These are phyloP conservation scores for Scytalidium lignicola DNA, from an alignment of 2,329 filamentous ascomycete species.

Conservation along the genomic window DNA sequence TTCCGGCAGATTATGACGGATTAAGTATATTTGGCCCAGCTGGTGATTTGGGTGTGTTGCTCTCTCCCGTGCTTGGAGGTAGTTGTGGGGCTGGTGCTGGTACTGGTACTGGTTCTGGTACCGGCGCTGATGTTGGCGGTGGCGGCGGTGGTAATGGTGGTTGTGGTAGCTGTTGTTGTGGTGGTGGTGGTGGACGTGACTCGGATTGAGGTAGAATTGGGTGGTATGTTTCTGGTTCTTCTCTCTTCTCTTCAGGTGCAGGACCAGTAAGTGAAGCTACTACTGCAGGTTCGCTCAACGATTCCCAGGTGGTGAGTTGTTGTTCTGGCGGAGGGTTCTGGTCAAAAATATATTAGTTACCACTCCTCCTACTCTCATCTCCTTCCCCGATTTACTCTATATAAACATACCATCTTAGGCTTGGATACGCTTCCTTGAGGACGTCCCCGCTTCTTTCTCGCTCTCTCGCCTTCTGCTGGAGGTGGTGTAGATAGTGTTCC, in stretches of 20 bases:
- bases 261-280: neutral
- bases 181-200: neutral
- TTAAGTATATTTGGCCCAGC: neutral
- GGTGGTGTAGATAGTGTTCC: neutral
- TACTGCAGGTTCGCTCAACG: neutral
- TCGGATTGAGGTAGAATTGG: neutral
- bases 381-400: neutral
- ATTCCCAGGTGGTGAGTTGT: neutral
- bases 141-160: too few species aligned
- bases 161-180: too few species aligned
- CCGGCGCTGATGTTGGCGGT: neutral
- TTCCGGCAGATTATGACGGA: neutral
- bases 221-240: neutral
- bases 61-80: neutral
- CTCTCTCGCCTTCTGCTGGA: neutral
- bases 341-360: constrained; percentile 5
- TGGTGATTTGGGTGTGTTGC: neutral
- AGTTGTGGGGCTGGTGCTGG: too few species aligned
- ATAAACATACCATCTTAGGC: neutral
- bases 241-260: neutral
- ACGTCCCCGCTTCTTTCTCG: neutral
- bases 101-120: neutral
- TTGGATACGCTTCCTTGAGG: neutral
- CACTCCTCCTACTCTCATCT: neutral
- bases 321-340: neutral